Conservation (phyloP, 2,329 filamentous ascomycete species). For the Penicillium sp. region DNA sequence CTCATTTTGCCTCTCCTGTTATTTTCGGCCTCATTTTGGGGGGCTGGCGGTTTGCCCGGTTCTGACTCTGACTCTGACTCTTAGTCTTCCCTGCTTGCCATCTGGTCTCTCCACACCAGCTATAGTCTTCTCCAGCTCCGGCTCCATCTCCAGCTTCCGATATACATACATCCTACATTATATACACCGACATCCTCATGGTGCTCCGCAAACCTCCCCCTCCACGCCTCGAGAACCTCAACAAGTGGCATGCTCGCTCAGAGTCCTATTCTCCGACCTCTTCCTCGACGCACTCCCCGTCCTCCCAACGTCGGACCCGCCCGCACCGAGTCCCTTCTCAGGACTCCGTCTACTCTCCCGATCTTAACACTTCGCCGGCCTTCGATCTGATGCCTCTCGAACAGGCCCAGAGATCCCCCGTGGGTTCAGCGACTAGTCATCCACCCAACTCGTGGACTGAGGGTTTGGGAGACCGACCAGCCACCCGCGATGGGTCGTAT, state of each 20-base stretch:
- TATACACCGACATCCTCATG: constrained; percentile 28
- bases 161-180: background rate
- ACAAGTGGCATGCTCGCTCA: constrained; percentile 34
- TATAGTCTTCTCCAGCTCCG: background rate
- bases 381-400: constrained; percentile 45
- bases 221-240: constrained; percentile 39
- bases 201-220: constrained; percentile 45
- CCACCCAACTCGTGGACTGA: constrained; percentile 39
- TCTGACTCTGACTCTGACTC: background rate
- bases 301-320: constrained; percentile 32
- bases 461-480: constrained; percentile 28
- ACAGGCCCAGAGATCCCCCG: constrained; percentile 41
- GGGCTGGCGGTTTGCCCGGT: background rate
- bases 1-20: background rate
- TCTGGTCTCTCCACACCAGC: background rate
- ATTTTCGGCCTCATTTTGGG: background rate
- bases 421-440: constrained; percentile 33
- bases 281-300: constrained; percentile 32
- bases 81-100: too few relatives aligned
- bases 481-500: constrained; percentile 12
- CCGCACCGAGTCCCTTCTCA: constrained; percentile 33
- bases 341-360: constrained; percentile 42
- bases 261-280: constrained; percentile 40
- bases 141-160: background rate
- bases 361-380: constrained; percentile 42